Percentiles rank a stretch among this genome's conserved stretches.
Conservation (phyloP, 2,329 filamentous ascomycete species). For the Pezizomycotina sp. region DNA sequence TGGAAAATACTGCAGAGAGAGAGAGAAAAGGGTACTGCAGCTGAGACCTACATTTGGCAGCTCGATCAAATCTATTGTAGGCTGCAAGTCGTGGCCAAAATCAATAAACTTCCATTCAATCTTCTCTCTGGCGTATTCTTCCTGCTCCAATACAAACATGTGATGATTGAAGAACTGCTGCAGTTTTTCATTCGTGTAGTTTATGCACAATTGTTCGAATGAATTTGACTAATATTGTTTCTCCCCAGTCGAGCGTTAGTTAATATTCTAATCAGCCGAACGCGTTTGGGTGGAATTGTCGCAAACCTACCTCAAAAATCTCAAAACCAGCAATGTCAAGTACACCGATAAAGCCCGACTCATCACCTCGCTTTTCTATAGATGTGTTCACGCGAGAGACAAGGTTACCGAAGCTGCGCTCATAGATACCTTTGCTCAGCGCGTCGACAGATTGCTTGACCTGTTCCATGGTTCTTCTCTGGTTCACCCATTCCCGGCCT, state of each 20-base stretch:
- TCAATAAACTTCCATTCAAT: constrained; percentile 99
- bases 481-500: constrained; percentile 94
- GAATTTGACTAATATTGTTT: constrained; percentile 44
- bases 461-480: constrained; percentile 93
- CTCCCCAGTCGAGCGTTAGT: background rate
- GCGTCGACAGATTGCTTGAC: constrained; percentile 81
- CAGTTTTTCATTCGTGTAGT: constrained; percentile 98
- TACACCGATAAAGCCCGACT: constrained; percentile 91
- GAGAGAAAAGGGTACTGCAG: too few species aligned
- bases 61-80: constrained; percentile 94
- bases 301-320: constrained; percentile 60
- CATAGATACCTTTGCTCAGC: constrained; percentile 91
- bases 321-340: constrained; percentile 98
- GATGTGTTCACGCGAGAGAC: constrained; percentile 84
- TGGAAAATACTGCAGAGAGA: background rate
- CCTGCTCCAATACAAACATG: constrained; percentile 98
- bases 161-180: constrained; percentile 99
- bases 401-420: constrained; percentile 83
- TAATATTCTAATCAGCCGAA: constrained; percentile 6
- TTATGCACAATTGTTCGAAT: constrained; percentile 98
- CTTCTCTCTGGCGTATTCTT: constrained; percentile 91
- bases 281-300: background rate
- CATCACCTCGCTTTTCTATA: constrained; percentile 76
- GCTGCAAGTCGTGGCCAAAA: constrained; percentile 90
- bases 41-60: constrained; percentile 51